Conservation (phyloP, 805 yeast species). For the Candida arabinofermentans region DNA sequence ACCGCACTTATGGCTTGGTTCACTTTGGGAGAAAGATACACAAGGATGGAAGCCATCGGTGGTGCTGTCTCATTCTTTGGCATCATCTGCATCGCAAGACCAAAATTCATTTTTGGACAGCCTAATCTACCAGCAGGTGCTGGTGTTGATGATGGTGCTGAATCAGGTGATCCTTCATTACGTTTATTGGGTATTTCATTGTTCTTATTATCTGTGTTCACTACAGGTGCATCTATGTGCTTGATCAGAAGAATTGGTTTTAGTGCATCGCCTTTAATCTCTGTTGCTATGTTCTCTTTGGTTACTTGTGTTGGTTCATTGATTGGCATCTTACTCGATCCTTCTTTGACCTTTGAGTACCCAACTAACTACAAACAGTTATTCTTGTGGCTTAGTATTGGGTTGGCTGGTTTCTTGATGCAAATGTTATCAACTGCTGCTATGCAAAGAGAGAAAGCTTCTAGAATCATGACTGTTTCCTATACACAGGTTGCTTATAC, state of each 20-base stretch:
- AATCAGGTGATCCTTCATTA: constrained; percentile 10
- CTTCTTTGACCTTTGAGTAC: constrained; percentile 48
- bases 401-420: constrained; percentile 69
- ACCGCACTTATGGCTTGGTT: constrained; percentile 70
- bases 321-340: constrained; percentile 44
- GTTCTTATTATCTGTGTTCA: constrained; percentile 58
- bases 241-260: constrained; percentile 65
- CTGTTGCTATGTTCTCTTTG: constrained; percentile 68
- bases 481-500: constrained; percentile 74
- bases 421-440: constrained; percentile 74
- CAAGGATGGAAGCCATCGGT: constrained; percentile 58
- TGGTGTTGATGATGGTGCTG: constrained; percentile 22
- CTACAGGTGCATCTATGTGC: constrained; percentile 60
- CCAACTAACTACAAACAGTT: constrained; percentile 59
- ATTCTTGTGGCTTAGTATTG: constrained; percentile 53
- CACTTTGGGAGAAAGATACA: constrained; percentile 57
- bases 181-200: constrained; percentile 54
- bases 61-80: constrained; percentile 62
- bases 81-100: constrained; percentile 72
- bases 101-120: constrained; percentile 56
- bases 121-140: constrained; percentile 2
- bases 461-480: constrained; percentile 48
- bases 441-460: constrained; percentile 68
- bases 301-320: constrained; percentile 49
- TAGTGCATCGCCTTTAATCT: constrained; percentile 66